Conservation (phyloP, 2,329 filamentous ascomycete species). For the Didymella lethalis region DNA sequence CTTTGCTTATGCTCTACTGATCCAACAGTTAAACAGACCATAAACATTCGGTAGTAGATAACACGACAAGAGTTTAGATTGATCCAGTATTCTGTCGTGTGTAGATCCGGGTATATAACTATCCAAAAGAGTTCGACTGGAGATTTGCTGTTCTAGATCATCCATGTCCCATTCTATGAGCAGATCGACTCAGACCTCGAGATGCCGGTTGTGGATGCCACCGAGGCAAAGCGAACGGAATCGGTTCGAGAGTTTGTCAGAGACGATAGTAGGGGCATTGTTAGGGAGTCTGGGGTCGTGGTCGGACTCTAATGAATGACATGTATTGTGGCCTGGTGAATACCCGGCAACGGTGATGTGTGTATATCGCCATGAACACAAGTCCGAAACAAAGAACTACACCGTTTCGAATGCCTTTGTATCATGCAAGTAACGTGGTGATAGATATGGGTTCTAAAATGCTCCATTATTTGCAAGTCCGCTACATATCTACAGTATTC, state of each 20-base stretch:
- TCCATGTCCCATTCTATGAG: constrained; percentile 2
- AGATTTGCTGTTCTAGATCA: constrained; percentile 12
- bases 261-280: not conserved
- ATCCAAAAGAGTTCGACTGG: not conserved
- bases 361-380: not conserved
- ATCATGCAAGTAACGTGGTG: not conserved
- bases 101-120: not conserved
- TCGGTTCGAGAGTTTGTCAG: not conserved
- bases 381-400: not conserved
- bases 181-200: not conserved
- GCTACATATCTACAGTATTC: not conserved
- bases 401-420: not conserved
- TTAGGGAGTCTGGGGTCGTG: not conserved
- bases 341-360: too few relatives aligned
- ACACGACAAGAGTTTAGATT: too few relatives aligned
- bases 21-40: too few relatives aligned
- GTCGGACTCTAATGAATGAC: not conserved
- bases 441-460: not conserved
- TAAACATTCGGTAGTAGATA: too few relatives aligned
- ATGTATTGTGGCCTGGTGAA: not conserved
- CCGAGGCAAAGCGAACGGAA: not conserved
- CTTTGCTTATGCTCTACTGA: too few relatives aligned
- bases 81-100: too few relatives aligned
- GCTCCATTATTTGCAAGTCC: too few relatives aligned
- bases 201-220: not conserved